Percentiles rank a stretch among this genome's conserved stretches.
These are phyloP conservation scores for Trametes coccinea DNA, from an alignment of 768 basidiomycete species.

Conservation along the genomic window DNA sequence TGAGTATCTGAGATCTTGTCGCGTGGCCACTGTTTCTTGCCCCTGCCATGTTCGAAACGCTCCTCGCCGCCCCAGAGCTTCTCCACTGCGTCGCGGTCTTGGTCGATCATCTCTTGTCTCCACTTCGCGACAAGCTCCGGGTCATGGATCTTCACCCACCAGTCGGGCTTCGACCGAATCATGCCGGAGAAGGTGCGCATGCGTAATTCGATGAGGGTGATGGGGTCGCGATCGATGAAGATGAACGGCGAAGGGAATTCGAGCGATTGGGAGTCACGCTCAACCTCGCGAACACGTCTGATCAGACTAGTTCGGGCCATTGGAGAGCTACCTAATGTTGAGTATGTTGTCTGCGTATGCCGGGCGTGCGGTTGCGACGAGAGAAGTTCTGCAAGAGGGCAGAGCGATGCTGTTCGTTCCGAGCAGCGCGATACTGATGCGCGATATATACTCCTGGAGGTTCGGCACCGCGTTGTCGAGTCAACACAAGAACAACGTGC, in stretches of 20 bases:
- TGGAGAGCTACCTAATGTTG: no score
- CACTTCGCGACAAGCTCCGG: slow-evolving; percentile 3
- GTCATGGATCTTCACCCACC: slow-evolving; percentile 12
- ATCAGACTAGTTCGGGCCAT: no score
- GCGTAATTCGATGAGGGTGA: slow-evolving; percentile 13
- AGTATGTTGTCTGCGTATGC: no score
- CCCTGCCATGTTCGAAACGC: neutral
- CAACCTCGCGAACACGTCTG: no score
- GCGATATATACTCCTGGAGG: no score
- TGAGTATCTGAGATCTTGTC: slow-evolving; percentile 1
- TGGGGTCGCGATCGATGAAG: neutral
- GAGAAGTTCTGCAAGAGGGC: no score
- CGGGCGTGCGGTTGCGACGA: no score
- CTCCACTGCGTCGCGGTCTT: slow-evolving; percentile 1
- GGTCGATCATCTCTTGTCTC: slow-evolving; percentile 8
- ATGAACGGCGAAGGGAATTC: slow-evolving; percentile 1
- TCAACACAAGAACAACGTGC: no score
- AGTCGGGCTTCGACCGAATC: slow-evolving; percentile 8
- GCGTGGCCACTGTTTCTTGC: neutral
- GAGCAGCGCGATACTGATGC: no score
- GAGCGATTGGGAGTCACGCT: no score
- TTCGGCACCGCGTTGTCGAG: no score
- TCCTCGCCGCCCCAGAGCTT: slow-evolving; percentile 2
- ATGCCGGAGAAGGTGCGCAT: slow-evolving; percentile 5
- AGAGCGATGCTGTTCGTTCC: no score